Evolutionary conservation across 139 green algal genomes (phyloP).

Genomic region (Micractinium conductrix): DNA sequence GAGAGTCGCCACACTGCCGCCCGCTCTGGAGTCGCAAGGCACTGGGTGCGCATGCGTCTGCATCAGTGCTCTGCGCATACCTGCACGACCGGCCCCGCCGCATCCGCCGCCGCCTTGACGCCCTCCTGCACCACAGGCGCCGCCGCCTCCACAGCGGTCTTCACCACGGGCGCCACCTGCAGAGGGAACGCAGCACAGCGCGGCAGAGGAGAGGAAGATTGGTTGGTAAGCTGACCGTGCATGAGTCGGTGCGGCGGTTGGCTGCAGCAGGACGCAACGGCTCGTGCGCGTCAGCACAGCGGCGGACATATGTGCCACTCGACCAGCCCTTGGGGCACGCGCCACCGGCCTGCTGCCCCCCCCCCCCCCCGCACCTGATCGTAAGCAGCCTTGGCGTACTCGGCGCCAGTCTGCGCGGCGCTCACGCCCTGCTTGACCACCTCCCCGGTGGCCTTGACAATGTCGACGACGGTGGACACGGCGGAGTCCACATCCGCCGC

Average conservation of each 20-base stretch:
- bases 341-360: not conserved
- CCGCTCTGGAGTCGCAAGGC: no score
- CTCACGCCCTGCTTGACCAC: constrained; percentile 45
- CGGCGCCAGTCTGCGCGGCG: constrained; percentile 24
- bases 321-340: no score
- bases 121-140: constrained; percentile 40
- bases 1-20: no score
- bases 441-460: constrained; percentile 36
- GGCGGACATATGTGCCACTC: no score
- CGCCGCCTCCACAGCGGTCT: constrained; percentile 40
- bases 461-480: constrained; percentile 26
- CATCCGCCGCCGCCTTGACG: constrained; percentile 41
- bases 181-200: not conserved
- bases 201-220: no score
- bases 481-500: constrained; percentile 27
- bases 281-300: no score
- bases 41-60: no score
- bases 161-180: constrained; percentile 61
- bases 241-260: no score
- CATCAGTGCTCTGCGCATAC: not conserved
- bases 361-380: not conserved
- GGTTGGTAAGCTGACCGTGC: no score
- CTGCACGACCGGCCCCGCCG: constrained; percentile 29
- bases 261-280: no score
- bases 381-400: constrained; percentile 34